Evolutionary conservation across 768 basidiomycete species (phyloP).

Genomic region (Rhodocollybia butyracea): DNA sequence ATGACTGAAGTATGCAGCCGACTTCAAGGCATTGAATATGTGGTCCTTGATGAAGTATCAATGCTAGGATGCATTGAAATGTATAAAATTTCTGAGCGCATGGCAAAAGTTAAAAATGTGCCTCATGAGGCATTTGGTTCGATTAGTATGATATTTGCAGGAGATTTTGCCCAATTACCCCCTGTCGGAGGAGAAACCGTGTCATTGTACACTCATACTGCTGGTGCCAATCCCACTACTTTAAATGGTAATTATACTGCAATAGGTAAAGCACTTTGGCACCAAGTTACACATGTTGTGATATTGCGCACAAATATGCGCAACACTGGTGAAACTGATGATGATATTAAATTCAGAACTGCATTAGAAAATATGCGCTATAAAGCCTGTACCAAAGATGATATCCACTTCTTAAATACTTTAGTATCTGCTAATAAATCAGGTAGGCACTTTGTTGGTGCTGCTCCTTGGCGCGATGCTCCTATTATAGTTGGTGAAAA

Average conservation of each 20-base stretch:
- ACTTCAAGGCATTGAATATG: constrained; percentile 20
- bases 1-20: constrained; percentile 8
- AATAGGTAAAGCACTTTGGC: constrained; percentile 26
- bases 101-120: constrained; percentile 8
- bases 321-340: constrained; percentile 2
- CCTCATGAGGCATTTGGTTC: constrained; percentile 21
- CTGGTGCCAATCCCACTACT: constrained; percentile 6
- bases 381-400: constrained; percentile 36
- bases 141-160: constrained; percentile 29
- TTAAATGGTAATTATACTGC: constrained; percentile 14
- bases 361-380: constrained; percentile 26
- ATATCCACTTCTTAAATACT: constrained; percentile 30
- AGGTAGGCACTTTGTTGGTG: constrained; percentile 46
- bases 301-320: constrained; percentile 29
- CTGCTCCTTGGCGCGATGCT: constrained; percentile 22
- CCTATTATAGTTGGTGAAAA: constrained; percentile 30
- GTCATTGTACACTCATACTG: constrained; percentile 18
- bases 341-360: constrained; percentile 15
- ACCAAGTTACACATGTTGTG: constrained; percentile 26
- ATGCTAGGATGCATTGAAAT: constrained; percentile 25
- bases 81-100: constrained; percentile 20
- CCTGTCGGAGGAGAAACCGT: constrained; percentile 15
- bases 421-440: constrained; percentile 10
- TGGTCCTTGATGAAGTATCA: constrained; percentile 32
- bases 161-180: constrained; percentile 34